A percentile compares a stretch with the other conserved stretches of the same genome.
Evolutionary conservation across 306 rosid species (phyloP).

Genomic region (Potentilla sterilis): DNA sequence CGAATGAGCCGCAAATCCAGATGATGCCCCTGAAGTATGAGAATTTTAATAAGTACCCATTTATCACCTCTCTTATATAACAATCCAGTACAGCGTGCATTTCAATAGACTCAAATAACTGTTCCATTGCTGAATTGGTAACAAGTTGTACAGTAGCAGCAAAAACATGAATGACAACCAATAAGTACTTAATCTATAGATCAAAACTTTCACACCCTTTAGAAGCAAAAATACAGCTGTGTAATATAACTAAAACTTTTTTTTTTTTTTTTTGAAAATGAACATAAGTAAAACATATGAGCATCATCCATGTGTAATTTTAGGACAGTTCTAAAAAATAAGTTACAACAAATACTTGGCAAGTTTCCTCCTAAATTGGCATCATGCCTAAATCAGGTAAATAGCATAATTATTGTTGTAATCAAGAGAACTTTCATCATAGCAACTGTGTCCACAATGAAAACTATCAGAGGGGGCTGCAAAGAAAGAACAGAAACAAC

Average conservation of each 20-base stretch:
- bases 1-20: slow-evolving; percentile 84
- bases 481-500: not conserved
- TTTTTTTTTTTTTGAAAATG: too few species aligned
- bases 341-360: not conserved
- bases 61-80: not conserved
- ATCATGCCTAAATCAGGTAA: not conserved
- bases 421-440: not conserved
- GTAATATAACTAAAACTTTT: too few species aligned
- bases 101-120: not conserved
- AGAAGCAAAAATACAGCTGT: not conserved
- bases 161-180: not conserved
- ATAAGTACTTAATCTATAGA: not conserved
- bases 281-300: slow-evolving; percentile 3
- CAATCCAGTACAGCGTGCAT: not conserved
- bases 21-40: slow-evolving; percentile 81
- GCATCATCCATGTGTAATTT: not conserved
- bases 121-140: not conserved
- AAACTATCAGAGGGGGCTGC: not conserved
- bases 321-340: not conserved
- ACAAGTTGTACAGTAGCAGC: not conserved
- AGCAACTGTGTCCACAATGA: not conserved
- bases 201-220: not conserved
- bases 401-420: not conserved
- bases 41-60: slow-evolving; percentile 1
- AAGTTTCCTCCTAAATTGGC: not conserved